Conservation (phyloP, 75 land plant species). For the Pinus taeda region DNA sequence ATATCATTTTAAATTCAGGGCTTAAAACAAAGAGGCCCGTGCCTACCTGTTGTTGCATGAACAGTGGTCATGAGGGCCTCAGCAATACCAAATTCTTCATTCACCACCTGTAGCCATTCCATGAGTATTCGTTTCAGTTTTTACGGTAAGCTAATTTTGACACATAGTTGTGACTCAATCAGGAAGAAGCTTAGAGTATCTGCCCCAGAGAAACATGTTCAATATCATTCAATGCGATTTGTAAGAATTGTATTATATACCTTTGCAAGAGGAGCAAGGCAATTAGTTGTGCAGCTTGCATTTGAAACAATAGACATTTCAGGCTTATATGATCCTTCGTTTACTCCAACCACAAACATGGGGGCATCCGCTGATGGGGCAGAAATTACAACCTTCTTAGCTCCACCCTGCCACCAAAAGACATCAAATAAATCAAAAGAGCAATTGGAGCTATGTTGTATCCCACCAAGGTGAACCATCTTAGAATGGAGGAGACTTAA, state of each 20-base stretch:
- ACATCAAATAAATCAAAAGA: not conserved
- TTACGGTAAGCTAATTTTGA: not conserved
- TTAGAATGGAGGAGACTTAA: no score
- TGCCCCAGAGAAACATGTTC: not conserved
- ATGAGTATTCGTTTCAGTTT: not conserved
- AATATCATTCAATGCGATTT: not conserved
- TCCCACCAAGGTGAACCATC: not conserved
- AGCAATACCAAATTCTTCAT: slow-evolving; percentile 45
- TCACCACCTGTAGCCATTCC: slow-evolving; percentile 25
- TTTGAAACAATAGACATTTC: slow-evolving; percentile 91
- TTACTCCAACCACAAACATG: slow-evolving; percentile 97
- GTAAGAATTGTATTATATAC: slow-evolving; percentile 16
- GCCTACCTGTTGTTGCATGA: slow-evolving; percentile 44
- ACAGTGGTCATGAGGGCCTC: slow-evolving; percentile 59
- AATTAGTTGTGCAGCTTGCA: slow-evolving; percentile 98
- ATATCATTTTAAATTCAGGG: not conserved
- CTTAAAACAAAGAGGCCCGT: not conserved
- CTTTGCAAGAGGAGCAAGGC: slow-evolving; percentile 98
- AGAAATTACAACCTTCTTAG: slow-evolving; percentile 95
- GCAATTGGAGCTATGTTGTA: not conserved
- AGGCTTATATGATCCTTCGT: slow-evolving; percentile 70
- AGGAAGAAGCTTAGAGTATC: not conserved
- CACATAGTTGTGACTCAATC: not conserved
- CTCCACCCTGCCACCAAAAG: slow-evolving; percentile 69
- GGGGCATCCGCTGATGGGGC: slow-evolving; percentile 99